Percentiles rank a stretch among this genome's conserved stretches.
Conservation (phyloP, 2,329 filamentous ascomycete genomes). For the Parascedosporium putredinis region DNA sequence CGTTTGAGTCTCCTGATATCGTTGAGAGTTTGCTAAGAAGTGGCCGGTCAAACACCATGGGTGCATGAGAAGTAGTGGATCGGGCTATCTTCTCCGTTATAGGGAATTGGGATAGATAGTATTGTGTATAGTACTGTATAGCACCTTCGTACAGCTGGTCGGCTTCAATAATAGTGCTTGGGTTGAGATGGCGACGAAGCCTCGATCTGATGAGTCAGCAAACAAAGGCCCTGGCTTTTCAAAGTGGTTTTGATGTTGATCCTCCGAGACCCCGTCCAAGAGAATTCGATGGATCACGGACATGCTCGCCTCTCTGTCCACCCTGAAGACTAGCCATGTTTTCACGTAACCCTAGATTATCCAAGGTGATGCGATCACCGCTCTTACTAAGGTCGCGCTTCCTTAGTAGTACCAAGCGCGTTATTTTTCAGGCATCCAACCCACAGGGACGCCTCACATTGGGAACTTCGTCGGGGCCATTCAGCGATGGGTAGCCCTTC, state of each 20-base stretch:
- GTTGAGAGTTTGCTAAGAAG: constrained; percentile 46
- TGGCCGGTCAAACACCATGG: constrained; percentile 31
- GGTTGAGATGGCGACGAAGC: no score
- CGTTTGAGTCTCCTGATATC: constrained; percentile 39
- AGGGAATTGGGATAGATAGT: neutral
- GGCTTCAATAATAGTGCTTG: no score
- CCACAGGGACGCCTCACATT: constrained; percentile 85
- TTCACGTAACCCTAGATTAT: neutral
- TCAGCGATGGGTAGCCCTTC: constrained; percentile 73
- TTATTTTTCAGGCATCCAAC: constrained; percentile 96
- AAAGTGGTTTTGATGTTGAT: no score
- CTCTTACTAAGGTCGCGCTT: neutral
- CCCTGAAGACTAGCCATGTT: neutral
- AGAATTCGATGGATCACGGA: no score
- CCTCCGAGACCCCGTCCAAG: no score
- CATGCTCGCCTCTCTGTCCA: neutral
- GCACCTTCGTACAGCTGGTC: no score
- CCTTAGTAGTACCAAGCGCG: constrained; percentile 12
- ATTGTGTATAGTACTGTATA: constrained; percentile 5
- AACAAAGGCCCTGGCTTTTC: no score
- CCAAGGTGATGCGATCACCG: neutral
- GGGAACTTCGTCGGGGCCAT: constrained; percentile 93
- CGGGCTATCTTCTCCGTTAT: neutral
- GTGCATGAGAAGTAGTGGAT: no score
- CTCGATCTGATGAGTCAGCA: no score